A percentile compares a stretch with the other conserved stretches of the same genome.
These are phyloP conservation scores for Monosporascus sp. DNA, from an alignment of 2,329 filamentous ascomycete species.

Conservation along the genomic window DNA sequence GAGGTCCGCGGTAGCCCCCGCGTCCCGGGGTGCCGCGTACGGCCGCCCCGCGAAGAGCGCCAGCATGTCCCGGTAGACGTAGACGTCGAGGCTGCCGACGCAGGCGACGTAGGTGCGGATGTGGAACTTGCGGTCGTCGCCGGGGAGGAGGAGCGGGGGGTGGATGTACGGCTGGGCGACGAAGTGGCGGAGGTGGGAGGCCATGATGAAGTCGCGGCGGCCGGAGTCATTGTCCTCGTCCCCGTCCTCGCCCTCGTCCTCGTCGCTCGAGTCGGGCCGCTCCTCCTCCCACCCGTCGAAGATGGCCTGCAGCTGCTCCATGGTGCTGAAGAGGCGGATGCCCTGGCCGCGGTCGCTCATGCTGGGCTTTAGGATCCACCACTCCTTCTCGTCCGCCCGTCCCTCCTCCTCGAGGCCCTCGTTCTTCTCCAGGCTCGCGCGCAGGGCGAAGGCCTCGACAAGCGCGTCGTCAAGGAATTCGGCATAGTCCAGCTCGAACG, in stretches of 20 bases:
- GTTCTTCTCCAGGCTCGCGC: slow-evolving; percentile 71
- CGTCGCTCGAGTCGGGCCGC: slow-evolving; percentile 59
- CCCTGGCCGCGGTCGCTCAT: slow-evolving; percentile 97
- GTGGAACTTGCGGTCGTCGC: slow-evolving; percentile 78
- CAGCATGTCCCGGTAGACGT: slow-evolving; percentile 87
- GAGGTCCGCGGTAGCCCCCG: slow-evolving; percentile 45
- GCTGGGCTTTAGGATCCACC: slow-evolving; percentile 97
- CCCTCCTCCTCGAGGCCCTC: slow-evolving; percentile 30
- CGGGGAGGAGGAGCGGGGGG: slow-evolving; percentile 69
- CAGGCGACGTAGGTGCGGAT: slow-evolving; percentile 88
- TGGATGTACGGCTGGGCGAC: slow-evolving; percentile 93
- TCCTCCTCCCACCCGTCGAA: slow-evolving; percentile 88
- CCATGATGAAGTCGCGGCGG: slow-evolving; percentile 58
- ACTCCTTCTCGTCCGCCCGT: slow-evolving; percentile 52
- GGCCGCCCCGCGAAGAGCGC: slow-evolving; percentile 78
- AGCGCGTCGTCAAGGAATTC: slow-evolving; percentile 95
- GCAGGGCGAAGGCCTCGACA: slow-evolving; percentile 81
- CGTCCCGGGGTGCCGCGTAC: slow-evolving; percentile 60
- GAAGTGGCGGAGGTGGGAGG: slow-evolving; percentile 91
- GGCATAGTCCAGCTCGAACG: slow-evolving; percentile 93
- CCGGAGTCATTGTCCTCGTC: slow-evolving; percentile 20
- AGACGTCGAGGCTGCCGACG: slow-evolving; percentile 70
- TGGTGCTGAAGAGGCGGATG: slow-evolving; percentile 80
- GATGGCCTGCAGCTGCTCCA: slow-evolving; percentile 76
- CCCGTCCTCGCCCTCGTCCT: slow-evolving; percentile 38